Evolutionary conservation across 352 stramenopile genomes (phyloP).

Genomic region (Phytopythium boreale): DNA sequence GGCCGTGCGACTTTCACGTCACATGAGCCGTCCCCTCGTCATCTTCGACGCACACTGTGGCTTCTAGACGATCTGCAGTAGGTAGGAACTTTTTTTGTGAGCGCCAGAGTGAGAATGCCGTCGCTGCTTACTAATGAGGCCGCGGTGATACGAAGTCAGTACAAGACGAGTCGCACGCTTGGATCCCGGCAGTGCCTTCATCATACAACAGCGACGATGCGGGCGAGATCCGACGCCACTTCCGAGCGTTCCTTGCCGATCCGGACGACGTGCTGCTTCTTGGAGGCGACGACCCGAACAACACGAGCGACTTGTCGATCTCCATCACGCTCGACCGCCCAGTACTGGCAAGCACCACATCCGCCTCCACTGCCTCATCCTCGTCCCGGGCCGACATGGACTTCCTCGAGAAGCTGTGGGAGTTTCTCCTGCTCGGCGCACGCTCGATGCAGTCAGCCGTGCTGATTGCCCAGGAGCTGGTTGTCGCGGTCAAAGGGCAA

Average conservation of each 20-base stretch:
- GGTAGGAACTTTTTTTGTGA: no score
- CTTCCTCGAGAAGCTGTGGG: not conserved
- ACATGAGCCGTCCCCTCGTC: not conserved
- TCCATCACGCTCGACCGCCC: not conserved
- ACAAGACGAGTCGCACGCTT: not conserved
- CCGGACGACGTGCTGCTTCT: not conserved
- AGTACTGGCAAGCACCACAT: not conserved
- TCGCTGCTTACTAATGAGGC: no score
- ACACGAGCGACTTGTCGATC: not conserved
- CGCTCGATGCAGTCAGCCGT: not conserved
- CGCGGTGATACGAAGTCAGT: not conserved
- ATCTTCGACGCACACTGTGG: not conserved
- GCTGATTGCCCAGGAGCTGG: not conserved
- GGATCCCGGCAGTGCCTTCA: not conserved
- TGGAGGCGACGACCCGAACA: not conserved
- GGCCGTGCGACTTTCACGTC: not conserved
- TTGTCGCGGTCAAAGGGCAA: not conserved
- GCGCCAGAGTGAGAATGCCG: no score
- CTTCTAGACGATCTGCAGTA: not conserved
- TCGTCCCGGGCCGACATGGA: not conserved
- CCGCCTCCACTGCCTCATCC: no score
- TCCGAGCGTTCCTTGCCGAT: not conserved
- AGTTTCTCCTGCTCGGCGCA: not conserved
- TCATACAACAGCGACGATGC: not conserved
- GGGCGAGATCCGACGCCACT: not conserved